Conservation (phyloP, 2,329 filamentous ascomycete genomes). For the Stagonosporopsis vannaccii region DNA sequence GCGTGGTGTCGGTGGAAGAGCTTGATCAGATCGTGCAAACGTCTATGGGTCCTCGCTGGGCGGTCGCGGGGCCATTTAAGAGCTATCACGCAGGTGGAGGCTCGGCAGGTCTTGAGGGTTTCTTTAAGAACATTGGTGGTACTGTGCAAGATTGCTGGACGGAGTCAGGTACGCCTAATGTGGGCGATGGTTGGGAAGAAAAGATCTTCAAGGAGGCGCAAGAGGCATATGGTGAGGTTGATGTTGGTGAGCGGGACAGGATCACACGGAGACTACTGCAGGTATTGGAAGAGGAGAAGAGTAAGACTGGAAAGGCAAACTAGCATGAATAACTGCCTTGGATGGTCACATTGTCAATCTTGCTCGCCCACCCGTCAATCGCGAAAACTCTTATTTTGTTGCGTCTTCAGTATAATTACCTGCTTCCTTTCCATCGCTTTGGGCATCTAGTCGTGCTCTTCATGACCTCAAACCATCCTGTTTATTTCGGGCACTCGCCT, state of each 20-base stretch:
- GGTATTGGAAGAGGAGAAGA: conserved; percentile 45
- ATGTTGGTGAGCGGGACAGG: conserved; percentile 51
- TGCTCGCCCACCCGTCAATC: too few relatives aligned
- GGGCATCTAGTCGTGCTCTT: not conserved
- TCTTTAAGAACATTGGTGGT: conserved; percentile 64
- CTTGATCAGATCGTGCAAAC: conserved; percentile 57
- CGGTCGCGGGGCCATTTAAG: conserved; percentile 61
- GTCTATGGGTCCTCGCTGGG: conserved; percentile 38
- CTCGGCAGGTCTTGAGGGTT: conserved; percentile 59
- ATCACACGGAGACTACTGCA: conserved; percentile 53
- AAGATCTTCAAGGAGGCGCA: conserved; percentile 55
- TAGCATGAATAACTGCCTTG: not conserved
- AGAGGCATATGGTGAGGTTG: conserved; percentile 56
- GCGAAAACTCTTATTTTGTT: not conserved
- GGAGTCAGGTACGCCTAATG: conserved; percentile 54
- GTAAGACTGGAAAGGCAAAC: not conserved
- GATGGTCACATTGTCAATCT: not conserved
- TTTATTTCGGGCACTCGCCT: not conserved
- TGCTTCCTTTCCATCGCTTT: not conserved
- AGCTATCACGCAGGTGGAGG: conserved; percentile 67
- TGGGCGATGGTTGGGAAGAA: conserved; percentile 56
- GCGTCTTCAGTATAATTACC: not conserved
- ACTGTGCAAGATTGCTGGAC: conserved; percentile 64
- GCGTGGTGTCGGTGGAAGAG: conserved; percentile 61
- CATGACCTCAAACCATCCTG: not conserved